Evolutionary conservation across 495 filamentous ascomycete species (phyloP), one percentile per base, ranked within the genome.

Genomic region (Talaromyces proteolyticus): DNA sequence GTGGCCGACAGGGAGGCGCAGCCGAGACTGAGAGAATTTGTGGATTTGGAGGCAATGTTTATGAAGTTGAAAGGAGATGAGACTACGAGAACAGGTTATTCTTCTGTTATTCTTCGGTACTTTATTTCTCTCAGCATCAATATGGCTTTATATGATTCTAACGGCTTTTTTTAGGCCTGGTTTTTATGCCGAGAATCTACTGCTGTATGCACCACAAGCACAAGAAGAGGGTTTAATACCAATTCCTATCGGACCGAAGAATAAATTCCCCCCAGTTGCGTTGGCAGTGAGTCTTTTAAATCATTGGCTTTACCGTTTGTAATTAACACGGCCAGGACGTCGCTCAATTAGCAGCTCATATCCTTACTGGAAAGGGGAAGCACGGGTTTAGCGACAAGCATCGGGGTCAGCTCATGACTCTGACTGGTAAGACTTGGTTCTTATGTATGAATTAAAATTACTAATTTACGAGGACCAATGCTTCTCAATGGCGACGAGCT

Each of bases 101-200:
- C 68, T 20, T 72, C 73, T 21, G 72, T 69, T 48, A 64, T 81
- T 11, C 75, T 81, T 50, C 68, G 77, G 76, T 34, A 34, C n/a
- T n/a, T n/a, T n/a, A n/a, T n/a, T n/a, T n/a, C n/a, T n/a, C n/a
- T n/a, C n/a, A n/a, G n/a, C n/a, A n/a, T n/a, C n/a, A n/a, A n/a
- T n/a, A n/a, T n/a, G n/a, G n/a, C n/a, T n/a, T n/a, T n/a, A n/a
- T n/a, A n/a, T n/a, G n/a, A n/a, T n/a, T n/a, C n/a, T n/a, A n/a
- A n/a, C n/a, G n/a, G n/a, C n/a, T n/a, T n/a, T n/a, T 29, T 19
- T 6, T 22, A 68, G 69, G 5, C 73, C 74, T 42, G 75, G 78
- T 3, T 79, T 82, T 45, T 80, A 80, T 39, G 74, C 76, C 5
- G 78, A 80, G 60, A 80, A 80, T 37, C 62, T 80, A 11, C 64